phyloP scores from a whole-genome alignment of 345 rosid genomes.

The Sonneratia alba region DNA sequence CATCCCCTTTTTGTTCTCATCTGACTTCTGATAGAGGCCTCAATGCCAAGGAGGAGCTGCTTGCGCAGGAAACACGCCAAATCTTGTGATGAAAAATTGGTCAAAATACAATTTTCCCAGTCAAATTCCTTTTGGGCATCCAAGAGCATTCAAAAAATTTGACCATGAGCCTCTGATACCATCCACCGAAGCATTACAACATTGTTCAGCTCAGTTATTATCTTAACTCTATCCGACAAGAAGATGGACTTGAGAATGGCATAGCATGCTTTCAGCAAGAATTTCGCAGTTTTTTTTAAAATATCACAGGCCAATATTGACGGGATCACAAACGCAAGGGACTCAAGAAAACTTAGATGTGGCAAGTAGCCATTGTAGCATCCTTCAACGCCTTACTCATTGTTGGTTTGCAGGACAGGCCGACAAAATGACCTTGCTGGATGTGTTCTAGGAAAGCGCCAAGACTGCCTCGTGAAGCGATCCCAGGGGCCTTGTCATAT shows the following conservation, averaged over 20 bases:
- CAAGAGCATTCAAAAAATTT: neutral
- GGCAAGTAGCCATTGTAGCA: slow-evolving; percentile 99
- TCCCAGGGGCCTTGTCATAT: slow-evolving; percentile 96
- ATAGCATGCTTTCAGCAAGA: no score
- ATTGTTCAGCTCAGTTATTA: neutral
- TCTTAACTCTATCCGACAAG: no score
- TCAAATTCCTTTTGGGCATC: neutral
- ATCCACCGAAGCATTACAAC: neutral
- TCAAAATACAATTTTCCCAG: neutral
- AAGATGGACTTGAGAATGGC: no score
- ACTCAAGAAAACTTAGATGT: slow-evolving; percentile 30
- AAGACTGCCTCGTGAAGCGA: slow-evolving; percentile 93
- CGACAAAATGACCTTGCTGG: slow-evolving; percentile 89
- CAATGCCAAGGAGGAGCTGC: no score
- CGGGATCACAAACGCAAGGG: neutral
- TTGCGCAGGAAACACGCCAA: no score
- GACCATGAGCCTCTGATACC: neutral
- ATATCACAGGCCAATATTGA: neutral
- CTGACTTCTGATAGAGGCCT: no score
- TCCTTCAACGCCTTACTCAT: slow-evolving; percentile 99
- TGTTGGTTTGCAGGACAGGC: slow-evolving; percentile 99
- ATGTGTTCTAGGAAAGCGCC: slow-evolving; percentile 76
- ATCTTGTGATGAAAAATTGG: no score
- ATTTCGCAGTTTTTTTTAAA: neutral
- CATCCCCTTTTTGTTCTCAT: no score